These are phyloP conservation scores for Drosera spatulata DNA, from an alignment of 179 eudicot species.

Conservation along the genomic window DNA sequence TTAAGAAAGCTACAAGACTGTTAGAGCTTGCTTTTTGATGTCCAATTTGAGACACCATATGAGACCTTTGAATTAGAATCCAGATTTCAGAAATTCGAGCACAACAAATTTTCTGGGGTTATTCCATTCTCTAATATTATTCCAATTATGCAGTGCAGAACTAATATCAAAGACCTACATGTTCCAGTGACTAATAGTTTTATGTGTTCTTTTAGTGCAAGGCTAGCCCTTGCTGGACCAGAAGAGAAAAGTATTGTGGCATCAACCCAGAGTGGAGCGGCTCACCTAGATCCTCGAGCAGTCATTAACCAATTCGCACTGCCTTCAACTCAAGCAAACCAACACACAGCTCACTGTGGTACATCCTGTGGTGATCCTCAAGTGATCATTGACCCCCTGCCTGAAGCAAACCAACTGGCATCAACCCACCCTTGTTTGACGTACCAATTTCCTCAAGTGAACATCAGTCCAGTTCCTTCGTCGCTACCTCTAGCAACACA, in stretches of 20 bases:
- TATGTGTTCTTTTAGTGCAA: slow-evolving; percentile 17
- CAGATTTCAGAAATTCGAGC: no score
- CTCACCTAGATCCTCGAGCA: slow-evolving; percentile 9
- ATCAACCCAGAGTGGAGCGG: slow-evolving; percentile 8
- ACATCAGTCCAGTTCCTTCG: slow-evolving; percentile 15
- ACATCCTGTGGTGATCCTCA: no score
- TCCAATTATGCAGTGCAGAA: not conserved
- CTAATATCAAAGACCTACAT: not conserved
- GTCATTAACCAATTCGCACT: slow-evolving; percentile 16
- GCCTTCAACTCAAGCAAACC: slow-evolving; percentile 13
- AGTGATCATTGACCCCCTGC: no score
- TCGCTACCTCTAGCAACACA: slow-evolving; percentile 11
- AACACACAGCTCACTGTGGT: slow-evolving; percentile 4
- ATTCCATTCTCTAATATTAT: no score
- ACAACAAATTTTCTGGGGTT: no score
- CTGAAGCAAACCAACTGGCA: not conserved
- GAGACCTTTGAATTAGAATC: no score
- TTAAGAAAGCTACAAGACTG: not conserved
- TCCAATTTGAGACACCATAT: no score
- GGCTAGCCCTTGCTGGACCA: slow-evolving; percentile 39
- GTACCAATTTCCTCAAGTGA: slow-evolving; percentile 8
- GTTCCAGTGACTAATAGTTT: not conserved
- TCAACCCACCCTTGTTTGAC: slow-evolving; percentile 9
- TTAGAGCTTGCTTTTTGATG: no score
- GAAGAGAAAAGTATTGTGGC: slow-evolving; percentile 32